phyloP scores from a whole-genome alignment of 768 basidiomycete species.

The Chalciporus chontae region DNA sequence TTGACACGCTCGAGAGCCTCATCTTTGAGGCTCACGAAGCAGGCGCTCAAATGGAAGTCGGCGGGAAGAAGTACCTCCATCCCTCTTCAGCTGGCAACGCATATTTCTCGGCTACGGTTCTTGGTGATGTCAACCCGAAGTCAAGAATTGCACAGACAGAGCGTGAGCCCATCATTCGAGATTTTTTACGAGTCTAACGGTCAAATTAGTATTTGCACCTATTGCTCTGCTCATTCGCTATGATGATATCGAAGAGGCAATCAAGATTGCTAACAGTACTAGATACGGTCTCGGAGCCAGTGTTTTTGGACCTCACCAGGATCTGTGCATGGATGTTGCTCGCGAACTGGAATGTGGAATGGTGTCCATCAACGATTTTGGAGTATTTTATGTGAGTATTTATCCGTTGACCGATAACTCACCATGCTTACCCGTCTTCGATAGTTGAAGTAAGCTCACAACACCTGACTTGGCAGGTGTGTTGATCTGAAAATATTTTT shows the following conservation, averaged over 20 bases:
- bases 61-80: constrained; percentile 66
- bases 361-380: constrained; percentile 97
- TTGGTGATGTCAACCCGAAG: constrained; percentile 67
- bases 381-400: constrained; percentile 71
- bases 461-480: constrained; percentile 6
- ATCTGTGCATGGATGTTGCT: constrained; percentile 75
- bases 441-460: constrained; percentile 60
- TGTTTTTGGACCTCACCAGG: constrained; percentile 87
- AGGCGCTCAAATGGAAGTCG: constrained; percentile 62
- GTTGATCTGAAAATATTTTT: constrained; percentile 4
- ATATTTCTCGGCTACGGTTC: constrained; percentile 85
- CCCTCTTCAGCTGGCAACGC: constrained; percentile 66
- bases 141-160: constrained; percentile 82
- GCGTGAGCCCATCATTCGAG: constrained; percentile 38
- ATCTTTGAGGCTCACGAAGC: constrained; percentile 62
- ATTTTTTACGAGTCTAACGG: constrained; percentile 10
- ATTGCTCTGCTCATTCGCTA: constrained; percentile 86
- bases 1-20: constrained; percentile 65
- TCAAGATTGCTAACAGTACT: constrained; percentile 85
- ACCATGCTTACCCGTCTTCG: constrained; percentile 14
- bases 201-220: constrained; percentile 81
- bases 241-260: constrained; percentile 77
- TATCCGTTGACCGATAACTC: constrained; percentile 1
- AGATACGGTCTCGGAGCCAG: constrained; percentile 90
- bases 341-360: constrained; percentile 87